Conservation (phyloP, 2,329 filamentous ascomycete species). For the Microdochium paspali region DNA sequence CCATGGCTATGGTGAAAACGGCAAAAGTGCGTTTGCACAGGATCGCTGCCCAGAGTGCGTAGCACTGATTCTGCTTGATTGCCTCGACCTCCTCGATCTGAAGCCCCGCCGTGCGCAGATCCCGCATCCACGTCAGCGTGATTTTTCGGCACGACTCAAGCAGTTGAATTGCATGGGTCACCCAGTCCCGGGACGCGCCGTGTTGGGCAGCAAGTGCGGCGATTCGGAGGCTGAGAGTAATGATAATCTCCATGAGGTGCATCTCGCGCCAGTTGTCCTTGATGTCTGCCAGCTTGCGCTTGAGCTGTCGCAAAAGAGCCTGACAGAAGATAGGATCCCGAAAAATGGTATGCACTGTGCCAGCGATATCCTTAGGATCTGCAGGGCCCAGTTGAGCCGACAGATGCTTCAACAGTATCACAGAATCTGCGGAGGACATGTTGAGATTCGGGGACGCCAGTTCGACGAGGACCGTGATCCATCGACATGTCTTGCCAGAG, state of each 20-base stretch:
- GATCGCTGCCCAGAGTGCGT: constrained; percentile 43
- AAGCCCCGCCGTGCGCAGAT: constrained; percentile 34
- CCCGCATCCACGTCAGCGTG: constrained; percentile 37
- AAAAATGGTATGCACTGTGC: constrained; percentile 40
- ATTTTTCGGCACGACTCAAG: constrained; percentile 31
- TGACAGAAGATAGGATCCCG: constrained; percentile 37
- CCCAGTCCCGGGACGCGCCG: constrained; percentile 2
- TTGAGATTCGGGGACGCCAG: constrained; percentile 46
- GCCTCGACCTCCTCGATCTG: constrained; percentile 24
- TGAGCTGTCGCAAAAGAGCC: constrained; percentile 25
- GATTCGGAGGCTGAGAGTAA: constrained; percentile 37
- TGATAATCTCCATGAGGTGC: constrained; percentile 46
- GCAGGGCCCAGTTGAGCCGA: constrained; percentile 44
- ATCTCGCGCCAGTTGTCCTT: constrained; percentile 47
- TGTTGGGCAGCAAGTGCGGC: constrained; percentile 11
- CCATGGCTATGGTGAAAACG: constrained; percentile 3
- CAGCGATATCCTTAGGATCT: constrained; percentile 18
- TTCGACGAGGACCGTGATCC: constrained; percentile 39
- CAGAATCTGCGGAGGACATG: constrained; percentile 43
- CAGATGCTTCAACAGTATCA: constrained; percentile 39
- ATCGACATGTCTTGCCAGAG: constrained; percentile 34
- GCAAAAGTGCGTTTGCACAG: constrained; percentile 36
- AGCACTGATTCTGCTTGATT: constrained; percentile 27
- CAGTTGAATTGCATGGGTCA: constrained; percentile 14
- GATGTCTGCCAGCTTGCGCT: background rate